Evolutionary conservation across 306 rosid genomes (phyloP).

Genomic region (Acacia crassicarpa): DNA sequence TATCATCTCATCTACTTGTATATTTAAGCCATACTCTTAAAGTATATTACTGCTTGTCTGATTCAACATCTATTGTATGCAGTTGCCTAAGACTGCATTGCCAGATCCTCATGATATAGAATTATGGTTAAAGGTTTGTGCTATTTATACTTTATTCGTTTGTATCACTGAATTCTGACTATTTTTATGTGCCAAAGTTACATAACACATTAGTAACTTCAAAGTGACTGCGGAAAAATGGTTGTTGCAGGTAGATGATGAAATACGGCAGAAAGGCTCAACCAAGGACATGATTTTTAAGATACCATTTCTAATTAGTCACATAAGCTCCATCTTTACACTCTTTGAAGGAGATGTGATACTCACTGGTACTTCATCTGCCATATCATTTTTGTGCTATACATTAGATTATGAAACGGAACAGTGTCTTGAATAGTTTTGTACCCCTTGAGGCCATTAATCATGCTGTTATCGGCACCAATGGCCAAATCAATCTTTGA

Average conservation of each 20-base stretch:
- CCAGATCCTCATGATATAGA: constrained; percentile 85
- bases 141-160: constrained; percentile 1
- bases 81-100: constrained; percentile 71
- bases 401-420: constrained; percentile 1
- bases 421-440: constrained; percentile 15
- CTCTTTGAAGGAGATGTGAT: constrained; percentile 95
- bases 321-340: constrained; percentile 81
- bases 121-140: constrained; percentile 84
- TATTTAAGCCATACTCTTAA: background rate
- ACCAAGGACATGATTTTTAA: constrained; percentile 95
- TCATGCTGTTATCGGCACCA: background rate
- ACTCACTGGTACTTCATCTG: constrained; percentile 67
- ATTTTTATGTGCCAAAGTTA: constrained; percentile 21
- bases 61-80: constrained; percentile 34
- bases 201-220: constrained; percentile 1
- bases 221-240: constrained; percentile 25
- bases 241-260: constrained; percentile 73
- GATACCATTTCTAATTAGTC: constrained; percentile 88
- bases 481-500: background rate
- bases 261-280: constrained; percentile 88
- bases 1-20: constrained; percentile 1
- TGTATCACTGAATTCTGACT: background rate
- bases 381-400: constrained; percentile 1
- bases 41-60: constrained; percentile 24
- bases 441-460: constrained; percentile 2